A percentile compares a stretch with the other conserved stretches of the same genome.
phyloP scores from a whole-genome alignment of 2,329 filamentous ascomycete species.

The Talaromyces piceae region DNA sequence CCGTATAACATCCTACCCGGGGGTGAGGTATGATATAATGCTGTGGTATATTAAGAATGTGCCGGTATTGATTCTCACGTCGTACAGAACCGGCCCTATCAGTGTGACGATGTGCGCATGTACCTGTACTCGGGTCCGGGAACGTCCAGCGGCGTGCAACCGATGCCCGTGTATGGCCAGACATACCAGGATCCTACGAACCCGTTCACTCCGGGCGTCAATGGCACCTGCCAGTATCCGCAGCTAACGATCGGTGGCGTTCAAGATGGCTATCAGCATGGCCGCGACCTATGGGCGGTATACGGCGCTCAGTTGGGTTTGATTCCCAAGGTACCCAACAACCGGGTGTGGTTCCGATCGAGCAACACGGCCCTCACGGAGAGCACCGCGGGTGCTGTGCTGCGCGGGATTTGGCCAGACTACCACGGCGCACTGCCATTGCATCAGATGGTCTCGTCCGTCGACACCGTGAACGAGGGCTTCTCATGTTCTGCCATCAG shows the following conservation, averaged over 20 bases:
- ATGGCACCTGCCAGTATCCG: slow-evolving; percentile 32
- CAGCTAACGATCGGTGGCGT: slow-evolving; percentile 34
- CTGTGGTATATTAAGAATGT: neutral
- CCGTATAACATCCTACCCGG: slow-evolving; percentile 35
- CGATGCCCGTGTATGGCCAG: slow-evolving; percentile 28
- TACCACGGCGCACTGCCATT: slow-evolving; percentile 26
- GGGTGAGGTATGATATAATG: slow-evolving; percentile 23
- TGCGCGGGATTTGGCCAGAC: slow-evolving; percentile 32
- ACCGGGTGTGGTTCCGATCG: slow-evolving; percentile 30
- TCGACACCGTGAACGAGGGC: slow-evolving; percentile 31
- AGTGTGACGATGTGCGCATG: slow-evolving; percentile 30
- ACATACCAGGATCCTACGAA: slow-evolving; percentile 30
- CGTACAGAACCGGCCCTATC: slow-evolving; percentile 28
- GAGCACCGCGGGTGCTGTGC: slow-evolving; percentile 28
- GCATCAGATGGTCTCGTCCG: slow-evolving; percentile 28
- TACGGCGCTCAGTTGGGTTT: slow-evolving; percentile 27
- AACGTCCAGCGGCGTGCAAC: slow-evolving; percentile 12
- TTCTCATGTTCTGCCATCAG: slow-evolving; percentile 25
- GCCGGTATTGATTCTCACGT: neutral
- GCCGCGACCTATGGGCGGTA: slow-evolving; percentile 26
- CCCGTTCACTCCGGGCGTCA: slow-evolving; percentile 25
- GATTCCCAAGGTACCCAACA: slow-evolving; percentile 22
- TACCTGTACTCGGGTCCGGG: slow-evolving; percentile 28
- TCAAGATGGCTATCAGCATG: slow-evolving; percentile 32
- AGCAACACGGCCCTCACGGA: slow-evolving; percentile 31